Evolutionary conservation across 2,329 filamentous ascomycete genomes (phyloP), one percentile per base, ranked within the genome.

Genomic region (Xylariaceae sp.): DNA sequence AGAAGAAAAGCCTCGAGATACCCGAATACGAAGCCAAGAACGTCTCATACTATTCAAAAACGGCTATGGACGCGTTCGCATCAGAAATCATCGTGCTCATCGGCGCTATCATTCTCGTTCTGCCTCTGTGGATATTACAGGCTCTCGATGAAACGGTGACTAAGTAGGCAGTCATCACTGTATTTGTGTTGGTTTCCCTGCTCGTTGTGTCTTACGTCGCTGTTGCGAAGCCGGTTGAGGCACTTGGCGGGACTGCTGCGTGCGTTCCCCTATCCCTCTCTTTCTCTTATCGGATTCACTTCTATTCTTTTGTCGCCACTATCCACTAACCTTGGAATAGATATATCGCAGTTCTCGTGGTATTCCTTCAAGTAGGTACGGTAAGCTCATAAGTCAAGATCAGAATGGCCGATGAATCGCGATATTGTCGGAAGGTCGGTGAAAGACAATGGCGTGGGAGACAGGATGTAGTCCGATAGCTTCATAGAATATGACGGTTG

Each of bases 51-150:
- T 55, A 50, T 41, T 55, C 52, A 2, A 48, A 54, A 7, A 38
- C 44, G 3, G 39, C 32, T 11, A 49, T 62, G 19, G 58, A 65
- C 36, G 19, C 11, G 1, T 61, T 61, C 25, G 51, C 57, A 2
- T 60, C 55, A 1, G 41, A 40, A 0, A 11, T 54, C 1, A 63
- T 64, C 19, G 42, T 58, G 2, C 6, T 27, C 0, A 29, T 64
- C 6, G 65, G 63, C 0, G 40, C 55, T 1, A 42, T 40, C 1
- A 63, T 68, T 57, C 53, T 67, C 8, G 52, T 67, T 21, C 52
- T 55, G 2, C 65, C 64, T 1, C 55, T 67, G 6, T 68, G 61
- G 64, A 57, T 63, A 5, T 48, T 68, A 6, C 45, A 58, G 21
- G 46, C 43, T 0, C 23, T 61, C 19, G 29, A 44, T 5, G 33